These are phyloP conservation scores for Thoreauomyces humboldtii DNA, from an alignment of 192 early-diverging fungal genomes.

Conservation along the genomic window DNA sequence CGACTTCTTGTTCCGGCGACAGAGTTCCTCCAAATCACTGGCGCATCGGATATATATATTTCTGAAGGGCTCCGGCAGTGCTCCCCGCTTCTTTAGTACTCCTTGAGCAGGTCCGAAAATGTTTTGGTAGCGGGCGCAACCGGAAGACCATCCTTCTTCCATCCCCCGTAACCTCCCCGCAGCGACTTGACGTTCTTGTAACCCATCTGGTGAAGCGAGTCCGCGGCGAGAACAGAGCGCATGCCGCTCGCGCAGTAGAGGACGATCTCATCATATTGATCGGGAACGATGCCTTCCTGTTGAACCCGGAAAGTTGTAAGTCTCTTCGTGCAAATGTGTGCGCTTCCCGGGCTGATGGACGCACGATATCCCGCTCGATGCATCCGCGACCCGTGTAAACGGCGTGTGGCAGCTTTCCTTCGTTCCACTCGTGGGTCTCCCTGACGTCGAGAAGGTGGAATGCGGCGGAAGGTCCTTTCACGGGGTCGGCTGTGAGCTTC, in stretches of 20 bases:
- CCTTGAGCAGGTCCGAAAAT: constrained; percentile 14
- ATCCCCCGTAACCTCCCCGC: constrained; percentile 41
- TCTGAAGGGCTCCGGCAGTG: no score
- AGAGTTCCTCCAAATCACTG: no score
- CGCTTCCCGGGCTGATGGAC: no score
- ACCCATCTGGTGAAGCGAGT: constrained; percentile 48
- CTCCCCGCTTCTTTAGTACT: no score
- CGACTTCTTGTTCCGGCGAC: no score
- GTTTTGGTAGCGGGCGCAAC: constrained; percentile 6
- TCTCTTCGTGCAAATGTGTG: no score
- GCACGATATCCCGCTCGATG: constrained; percentile 56
- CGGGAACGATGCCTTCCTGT: constrained; percentile 48
- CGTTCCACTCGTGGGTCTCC: constrained; percentile 57
- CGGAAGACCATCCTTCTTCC: constrained; percentile 24
- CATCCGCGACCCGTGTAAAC: constrained; percentile 50
- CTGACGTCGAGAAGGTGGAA: constrained; percentile 49
- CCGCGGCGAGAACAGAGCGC: constrained; percentile 51
- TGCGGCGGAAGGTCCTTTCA: constrained; percentile 21
- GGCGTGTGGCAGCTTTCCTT: constrained; percentile 48
- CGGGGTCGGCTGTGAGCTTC: constrained; percentile 29
- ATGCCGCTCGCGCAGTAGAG: constrained; percentile 53
- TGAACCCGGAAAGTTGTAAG: not conserved
- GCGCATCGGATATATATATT: no score
- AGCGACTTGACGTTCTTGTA: constrained; percentile 52
- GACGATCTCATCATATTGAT: constrained; percentile 50